A percentile compares a stretch with the other conserved stretches of the same genome.
Evolutionary conservation across 176 grass and related monocot genomes (phyloP).

Genomic region (Lolium multiflorum): DNA sequence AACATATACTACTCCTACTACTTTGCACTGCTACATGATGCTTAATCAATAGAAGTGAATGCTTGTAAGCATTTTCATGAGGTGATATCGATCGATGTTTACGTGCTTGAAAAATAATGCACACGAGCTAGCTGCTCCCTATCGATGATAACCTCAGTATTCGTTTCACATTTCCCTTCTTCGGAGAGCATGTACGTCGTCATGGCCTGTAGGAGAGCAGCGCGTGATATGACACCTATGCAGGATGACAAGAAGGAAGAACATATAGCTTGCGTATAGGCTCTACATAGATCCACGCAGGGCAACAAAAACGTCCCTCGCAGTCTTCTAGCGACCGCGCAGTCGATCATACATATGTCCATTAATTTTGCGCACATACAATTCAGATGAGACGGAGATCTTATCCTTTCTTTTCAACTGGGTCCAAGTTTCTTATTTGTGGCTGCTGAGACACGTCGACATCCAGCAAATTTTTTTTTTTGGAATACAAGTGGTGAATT

Average conservation of each 20-base stretch:
- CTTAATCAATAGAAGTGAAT: conserved; percentile 50
- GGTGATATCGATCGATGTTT: conserved; percentile 46
- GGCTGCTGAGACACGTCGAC: conserved; percentile 17
- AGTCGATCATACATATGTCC: background rate
- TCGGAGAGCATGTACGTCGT: background rate
- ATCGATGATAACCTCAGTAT: background rate
- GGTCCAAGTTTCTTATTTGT: conserved; percentile 3
- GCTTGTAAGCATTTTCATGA: conserved; percentile 62
- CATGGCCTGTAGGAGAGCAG: background rate
- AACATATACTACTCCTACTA: conserved; percentile 39
- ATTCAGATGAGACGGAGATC: conserved; percentile 41
- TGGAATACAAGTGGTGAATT: background rate
- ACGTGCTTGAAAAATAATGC: conserved; percentile 45
- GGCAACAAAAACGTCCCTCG: conserved; percentile 39
- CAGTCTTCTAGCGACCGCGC: background rate
- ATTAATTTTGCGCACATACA: background rate
- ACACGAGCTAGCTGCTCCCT: background rate
- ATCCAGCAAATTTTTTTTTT: too few relatives aligned
- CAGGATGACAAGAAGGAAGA: conserved; percentile 15
- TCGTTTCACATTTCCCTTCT: conserved; percentile 28
- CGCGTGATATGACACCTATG: conserved; percentile 18
- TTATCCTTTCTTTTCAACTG: conserved; percentile 42
- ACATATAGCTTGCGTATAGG: background rate
- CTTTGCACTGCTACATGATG: conserved; percentile 22
- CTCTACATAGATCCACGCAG: background rate